Percentiles rank a stretch among this genome's conserved stretches.
Evolutionary conservation across 2,329 filamentous ascomycete genomes (phyloP).

Genomic region (Colletotrichum simmondsii): DNA sequence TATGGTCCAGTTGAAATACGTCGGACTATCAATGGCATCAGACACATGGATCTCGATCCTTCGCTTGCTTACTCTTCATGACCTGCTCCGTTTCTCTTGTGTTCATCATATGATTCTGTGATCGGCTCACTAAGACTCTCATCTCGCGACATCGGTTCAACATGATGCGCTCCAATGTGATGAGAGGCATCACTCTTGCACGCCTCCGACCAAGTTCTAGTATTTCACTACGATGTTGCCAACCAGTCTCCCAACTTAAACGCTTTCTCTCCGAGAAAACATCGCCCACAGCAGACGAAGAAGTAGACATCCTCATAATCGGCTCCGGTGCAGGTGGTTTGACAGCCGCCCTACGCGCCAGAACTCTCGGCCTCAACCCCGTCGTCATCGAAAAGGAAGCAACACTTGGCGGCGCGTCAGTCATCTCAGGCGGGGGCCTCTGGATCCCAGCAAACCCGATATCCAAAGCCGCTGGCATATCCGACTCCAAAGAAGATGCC

Average conservation of each 20-base stretch:
- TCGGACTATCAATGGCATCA: too few species aligned
- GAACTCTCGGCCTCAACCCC: constrained; percentile 37
- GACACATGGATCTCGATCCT: too few species aligned
- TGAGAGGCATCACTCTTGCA: not conserved
- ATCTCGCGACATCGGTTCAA: too few species aligned
- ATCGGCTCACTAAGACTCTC: too few species aligned
- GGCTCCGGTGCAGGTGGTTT: constrained; percentile 46
- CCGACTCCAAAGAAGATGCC: constrained; percentile 41
- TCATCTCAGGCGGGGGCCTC: constrained; percentile 46
- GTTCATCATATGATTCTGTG: too few species aligned
- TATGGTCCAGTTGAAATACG: too few species aligned
- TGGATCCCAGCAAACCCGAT: constrained; percentile 48
- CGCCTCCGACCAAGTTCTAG: not conserved
- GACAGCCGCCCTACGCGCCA: constrained; percentile 43
- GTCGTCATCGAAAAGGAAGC: constrained; percentile 46
- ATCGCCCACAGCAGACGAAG: not conserved
- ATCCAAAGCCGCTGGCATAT: constrained; percentile 32
- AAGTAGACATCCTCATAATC: constrained; percentile 40
- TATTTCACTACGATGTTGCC: not conserved
- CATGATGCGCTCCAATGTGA: not conserved
- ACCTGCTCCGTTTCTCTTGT: too few species aligned
- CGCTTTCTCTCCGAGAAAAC: not conserved
- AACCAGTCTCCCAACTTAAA: not conserved
- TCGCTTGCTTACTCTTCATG: too few species aligned
- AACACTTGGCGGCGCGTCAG: constrained; percentile 46